Conservation (phyloP, 176 grass and related monocot genomes). For the Cenchrus americanus region DNA sequence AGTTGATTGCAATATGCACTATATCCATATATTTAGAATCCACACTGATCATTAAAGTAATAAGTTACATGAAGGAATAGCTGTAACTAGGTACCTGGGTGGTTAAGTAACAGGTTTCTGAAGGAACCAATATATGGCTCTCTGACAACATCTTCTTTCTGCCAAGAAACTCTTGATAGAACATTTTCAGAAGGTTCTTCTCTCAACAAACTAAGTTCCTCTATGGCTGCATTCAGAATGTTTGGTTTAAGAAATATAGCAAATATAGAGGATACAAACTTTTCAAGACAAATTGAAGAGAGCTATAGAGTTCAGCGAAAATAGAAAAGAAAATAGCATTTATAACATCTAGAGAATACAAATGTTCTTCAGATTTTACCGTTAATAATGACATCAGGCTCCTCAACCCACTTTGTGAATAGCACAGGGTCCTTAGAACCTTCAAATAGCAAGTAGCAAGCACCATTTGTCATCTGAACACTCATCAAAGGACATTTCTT, state of each 20-base stretch:
- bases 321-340: slow-evolving; percentile 22
- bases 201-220: slow-evolving; percentile 35
- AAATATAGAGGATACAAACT: neutral
- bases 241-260: slow-evolving; percentile 15
- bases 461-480: slow-evolving; percentile 73
- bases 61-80: slow-evolving; percentile 17
- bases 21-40: slow-evolving; percentile 14
- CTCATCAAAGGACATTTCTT: slow-evolving; percentile 48
- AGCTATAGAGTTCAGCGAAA: neutral
- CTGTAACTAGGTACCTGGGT: slow-evolving; percentile 61
- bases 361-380: slow-evolving; percentile 45
- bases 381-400: slow-evolving; percentile 52
- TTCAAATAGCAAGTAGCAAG: slow-evolving; percentile 74
- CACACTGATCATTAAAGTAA: slow-evolving; percentile 28
- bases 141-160: slow-evolving; percentile 51
- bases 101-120: slow-evolving; percentile 65
- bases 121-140: slow-evolving; percentile 67
- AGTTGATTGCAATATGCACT: slow-evolving; percentile 6
- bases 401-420: slow-evolving; percentile 47
- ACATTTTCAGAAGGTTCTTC: slow-evolving; percentile 35
- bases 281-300: slow-evolving; percentile 1
- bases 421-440: slow-evolving; percentile 52
- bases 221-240: slow-evolving; percentile 53
- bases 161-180: slow-evolving; percentile 52
- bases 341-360: slow-evolving; percentile 6